A percentile compares a stretch with the other conserved stretches of the same genome.
Conservation (phyloP, 176 grass and related monocot genomes). For the sorghum (Sorghum bicolor) region Sorghum_bicolor_NCBIv3 NC_012872.2:39397001-39397500, state of each 20-base stretch:
- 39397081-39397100: background rate
- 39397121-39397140: background rate
- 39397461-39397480: conserved; percentile 30
- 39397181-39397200: background rate
- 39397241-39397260: background rate
- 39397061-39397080: background rate
- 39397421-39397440: background rate
- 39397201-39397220: background rate
- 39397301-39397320: conserved; percentile 3
- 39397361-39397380: background rate
- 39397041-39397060: background rate
- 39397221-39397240: background rate
- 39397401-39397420: conserved; percentile 3
- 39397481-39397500: conserved; percentile 36
- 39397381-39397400: conserved; percentile 11
- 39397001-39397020: background rate
- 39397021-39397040: background rate
- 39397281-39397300: background rate
- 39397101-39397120: background rate
- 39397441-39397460: background rate
- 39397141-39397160: background rate
- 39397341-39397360: background rate
- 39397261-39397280: background rate
- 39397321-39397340: background rate
- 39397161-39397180: background rate